Percentiles rank a stretch among this genome's conserved stretches.
Conservation (phyloP, 148 eudicot species). For the Vaccinium macrocarpon region DNA sequence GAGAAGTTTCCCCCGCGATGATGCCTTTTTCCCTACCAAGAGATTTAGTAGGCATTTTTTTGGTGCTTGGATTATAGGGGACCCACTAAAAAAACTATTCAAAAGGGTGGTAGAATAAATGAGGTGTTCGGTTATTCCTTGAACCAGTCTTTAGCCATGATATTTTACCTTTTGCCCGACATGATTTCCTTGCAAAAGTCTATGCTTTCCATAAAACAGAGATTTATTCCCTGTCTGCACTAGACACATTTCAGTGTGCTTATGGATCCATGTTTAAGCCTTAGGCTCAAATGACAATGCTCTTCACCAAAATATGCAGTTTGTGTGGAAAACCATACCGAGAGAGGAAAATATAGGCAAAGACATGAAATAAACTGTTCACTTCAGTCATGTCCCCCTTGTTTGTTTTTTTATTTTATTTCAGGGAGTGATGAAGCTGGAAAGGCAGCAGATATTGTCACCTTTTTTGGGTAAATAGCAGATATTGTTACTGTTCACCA, state of each 20-base stretch:
- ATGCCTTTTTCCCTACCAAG: background rate
- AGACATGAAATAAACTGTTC: background rate
- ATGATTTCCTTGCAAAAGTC: conserved; percentile 1
- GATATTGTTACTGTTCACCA: conserved; percentile 45
- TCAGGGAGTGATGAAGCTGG: conserved; percentile 77
- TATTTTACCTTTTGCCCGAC: background rate
- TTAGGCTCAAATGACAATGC: conserved; percentile 3
- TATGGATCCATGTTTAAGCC: background rate
- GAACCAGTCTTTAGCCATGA: background rate
- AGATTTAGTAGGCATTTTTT: background rate
- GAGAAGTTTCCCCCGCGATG: background rate
- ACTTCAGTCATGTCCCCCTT: background rate
- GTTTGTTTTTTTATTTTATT: conserved; percentile 7
- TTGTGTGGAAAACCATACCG: background rate
- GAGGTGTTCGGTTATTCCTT: background rate
- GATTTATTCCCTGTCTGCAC: background rate
- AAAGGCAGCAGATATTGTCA: conserved; percentile 68
- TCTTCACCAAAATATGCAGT: background rate
- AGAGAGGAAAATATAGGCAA: background rate
- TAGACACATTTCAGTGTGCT: background rate
- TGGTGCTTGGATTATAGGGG: background rate
- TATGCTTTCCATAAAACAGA: background rate
- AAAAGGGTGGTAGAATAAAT: background rate
- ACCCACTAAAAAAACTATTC: background rate
- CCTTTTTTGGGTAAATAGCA: conserved; percentile 23